Evolutionary conservation across 768 basidiomycete species (phyloP), one percentile per base, ranked within the genome.

Genomic region (Calocera viscosa): DNA sequence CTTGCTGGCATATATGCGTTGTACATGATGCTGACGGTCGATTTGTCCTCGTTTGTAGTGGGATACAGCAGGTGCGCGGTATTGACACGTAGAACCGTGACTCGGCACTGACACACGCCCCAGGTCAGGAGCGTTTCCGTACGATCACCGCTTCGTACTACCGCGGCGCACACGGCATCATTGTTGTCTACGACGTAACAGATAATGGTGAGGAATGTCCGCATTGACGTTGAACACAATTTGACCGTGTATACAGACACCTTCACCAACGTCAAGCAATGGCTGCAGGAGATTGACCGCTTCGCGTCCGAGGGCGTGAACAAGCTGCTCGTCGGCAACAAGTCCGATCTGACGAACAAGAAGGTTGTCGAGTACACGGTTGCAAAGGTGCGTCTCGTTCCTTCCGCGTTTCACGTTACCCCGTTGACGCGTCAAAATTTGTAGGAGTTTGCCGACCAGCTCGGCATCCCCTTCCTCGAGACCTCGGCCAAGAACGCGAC

Each of bases 111-210:
- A 22, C 24, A 64, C n/a, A 39, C 12, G 11, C 14, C 49, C 10
- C 49, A 91, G 90, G 96, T 40, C 96, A 99, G 77, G 96, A 99
- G 78, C 86, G 94, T 33, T 97, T 97, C 88, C 86, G 96, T 69
- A 98, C 96, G 16, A 99, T 99, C 76, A 98, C 96, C 7, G 93
- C 94, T 1, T 92, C 94, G n/a, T 99, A 99, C 82, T 99, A 99
- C 81, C 86, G 96, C 68, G 96, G 96, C 43, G 96, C 96, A 63
- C 93, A 95, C 75, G 96, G 96, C 70, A 98, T 98, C 75, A 90
- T 98, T 73, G 89, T 98, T 64, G 94, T 98, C n/a, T 98, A 97
- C 80, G 91, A 93, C 76, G 94, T 97, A 65, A 95, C 94, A 47
- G 94, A 97, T 80, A 91, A 90, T 73, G 91, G 89, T 89, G n/a